Evolutionary conservation across 208 protist species (phyloP).

Genomic region (Acanthamoeba healyi): DNA sequence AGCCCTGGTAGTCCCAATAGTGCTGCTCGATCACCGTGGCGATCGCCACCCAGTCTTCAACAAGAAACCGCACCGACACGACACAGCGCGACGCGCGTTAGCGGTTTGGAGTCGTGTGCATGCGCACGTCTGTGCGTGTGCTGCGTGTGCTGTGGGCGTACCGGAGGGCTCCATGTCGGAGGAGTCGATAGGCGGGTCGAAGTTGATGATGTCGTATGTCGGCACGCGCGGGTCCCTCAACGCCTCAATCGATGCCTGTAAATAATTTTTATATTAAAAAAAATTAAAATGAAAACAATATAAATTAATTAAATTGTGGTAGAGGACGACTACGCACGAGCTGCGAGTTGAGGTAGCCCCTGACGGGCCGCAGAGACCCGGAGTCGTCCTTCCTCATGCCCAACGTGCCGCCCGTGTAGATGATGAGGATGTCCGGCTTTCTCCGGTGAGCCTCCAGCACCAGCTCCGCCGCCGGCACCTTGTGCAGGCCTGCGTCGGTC

Average conservation of each 20-base stretch:
- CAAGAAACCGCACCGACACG: not conserved
- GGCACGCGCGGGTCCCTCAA: constrained; percentile 11
- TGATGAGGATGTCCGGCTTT: constrained; percentile 34
- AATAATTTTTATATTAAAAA: not conserved
- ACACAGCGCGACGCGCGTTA: not conserved
- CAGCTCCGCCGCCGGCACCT: not conserved
- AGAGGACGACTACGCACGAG: no score
- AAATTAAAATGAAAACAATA: not conserved
- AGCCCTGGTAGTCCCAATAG: constrained; percentile 15
- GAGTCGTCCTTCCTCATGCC: constrained; percentile 19
- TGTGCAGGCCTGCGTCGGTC: not conserved
- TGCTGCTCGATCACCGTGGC: constrained; percentile 11
- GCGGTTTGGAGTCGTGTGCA: not conserved
- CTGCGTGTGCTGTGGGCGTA: not conserved
- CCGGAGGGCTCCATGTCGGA: constrained; percentile 46
- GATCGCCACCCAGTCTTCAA: constrained; percentile 14
- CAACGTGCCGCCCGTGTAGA: constrained; percentile 48
- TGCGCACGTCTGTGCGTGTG: not conserved
- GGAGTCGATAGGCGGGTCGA: constrained; percentile 48
- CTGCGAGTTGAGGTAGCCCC: constrained; percentile 13
- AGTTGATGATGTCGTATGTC: constrained; percentile 44
- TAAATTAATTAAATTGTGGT: not conserved
- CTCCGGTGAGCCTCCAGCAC: not conserved
- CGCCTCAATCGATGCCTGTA: not conserved
- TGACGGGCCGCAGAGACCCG: not conserved